Base-by-base conservation (phyloP, 768 basidiomycete species). In the Xerocomellus dryophilus region DNA sequence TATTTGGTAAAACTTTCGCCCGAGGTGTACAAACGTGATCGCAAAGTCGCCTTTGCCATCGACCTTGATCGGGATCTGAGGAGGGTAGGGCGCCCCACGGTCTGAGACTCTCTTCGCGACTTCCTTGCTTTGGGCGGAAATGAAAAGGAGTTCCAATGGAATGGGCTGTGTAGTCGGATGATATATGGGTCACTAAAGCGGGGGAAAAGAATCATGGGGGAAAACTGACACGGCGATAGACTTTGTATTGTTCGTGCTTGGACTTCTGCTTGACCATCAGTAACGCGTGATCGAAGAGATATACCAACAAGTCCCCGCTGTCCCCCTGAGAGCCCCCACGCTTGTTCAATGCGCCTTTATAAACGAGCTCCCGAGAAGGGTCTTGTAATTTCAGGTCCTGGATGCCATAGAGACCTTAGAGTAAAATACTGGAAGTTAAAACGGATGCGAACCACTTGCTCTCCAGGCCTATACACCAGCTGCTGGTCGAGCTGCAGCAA, bases 231-330 rank as follows among this genome's bases (percentile, higher is more conserved):
- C 89, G 84, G 61, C 95, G 85, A 66, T 97, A 95, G 12, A 98
- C 95, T 67, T 90, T 91, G 71, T 84, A 88, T 63, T 93, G 91
- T 61, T 98, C 95, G 47, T 86, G 85, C 67, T 94, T 93, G 71
- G 85, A 90, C 71, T 93, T 94, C 67, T 93, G 87, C 73, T 93
- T 98, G 59, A 90, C 94, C 82, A 98, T 92, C 31, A 99, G 75
- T 40, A 99, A 74, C 2, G 94, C 94, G 70, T 99, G 97, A 68
- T 99, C 97, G 66, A 99, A 97, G 64, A 99, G 72, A 76, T 96
- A 98, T 7, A 96, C 90, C 62, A 91, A 82, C 46, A 98, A 76
- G 67, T 98, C 96, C 15, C 93, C 93, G 63, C 85, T 93, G 56
- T 88, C 88, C 55, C 80, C 79, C 63, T 85, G 80, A 7, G 75